Evolutionary conservation across 768 basidiomycete genomes (phyloP), one percentile per base, ranked within the genome.

Genomic region (Suillus brevipes): DNA sequence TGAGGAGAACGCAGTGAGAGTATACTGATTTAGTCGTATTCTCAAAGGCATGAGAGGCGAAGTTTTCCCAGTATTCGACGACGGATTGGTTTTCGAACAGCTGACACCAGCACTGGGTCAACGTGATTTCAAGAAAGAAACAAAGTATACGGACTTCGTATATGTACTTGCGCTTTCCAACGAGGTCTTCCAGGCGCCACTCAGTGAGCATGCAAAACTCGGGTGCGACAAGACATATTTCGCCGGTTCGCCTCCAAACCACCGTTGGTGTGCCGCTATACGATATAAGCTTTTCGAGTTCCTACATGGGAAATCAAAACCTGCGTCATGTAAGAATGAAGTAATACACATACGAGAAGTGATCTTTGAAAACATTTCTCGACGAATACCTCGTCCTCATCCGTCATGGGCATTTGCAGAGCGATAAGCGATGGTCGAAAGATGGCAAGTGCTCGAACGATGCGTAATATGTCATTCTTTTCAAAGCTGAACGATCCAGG

Each of bases 231-330:
- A 97, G 88, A 73, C 95, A 96, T 31, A 99, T 95, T 79, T 99
- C 97, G 71, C 97, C 97, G 23, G 97, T 99, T 60, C 97, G 85
- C 53, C 97, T 89, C 97, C 97, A 99, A 13, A 97, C 92, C 49
- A 96, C 95, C 1, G 97, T 99, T 3, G 97, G 97, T 36, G 97
- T 99, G 13, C 97, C 97, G 70, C 92, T 96, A 77, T 93, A 97
- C 60, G 94, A 95, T 65, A 99, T 97, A 66, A 99, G 85, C 79
- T 97, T 98, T 78, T 97, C 94, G 64, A 98, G 84, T 81, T 99
- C 97, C 94, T 97, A 68, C 13, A 59, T 56, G 31, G 45, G 38
- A 38, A 66, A 59, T 69, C 23, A 47, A 53, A 31, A 62, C n/a
- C 25, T 34, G 60, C 16, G 12, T 16, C 59, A 23, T 8, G 14